Evolutionary conservation across 1,284 basidiomycete genomes (phyloP).

Genomic region (Cutaneotrichosporon cavernicola): DNA sequence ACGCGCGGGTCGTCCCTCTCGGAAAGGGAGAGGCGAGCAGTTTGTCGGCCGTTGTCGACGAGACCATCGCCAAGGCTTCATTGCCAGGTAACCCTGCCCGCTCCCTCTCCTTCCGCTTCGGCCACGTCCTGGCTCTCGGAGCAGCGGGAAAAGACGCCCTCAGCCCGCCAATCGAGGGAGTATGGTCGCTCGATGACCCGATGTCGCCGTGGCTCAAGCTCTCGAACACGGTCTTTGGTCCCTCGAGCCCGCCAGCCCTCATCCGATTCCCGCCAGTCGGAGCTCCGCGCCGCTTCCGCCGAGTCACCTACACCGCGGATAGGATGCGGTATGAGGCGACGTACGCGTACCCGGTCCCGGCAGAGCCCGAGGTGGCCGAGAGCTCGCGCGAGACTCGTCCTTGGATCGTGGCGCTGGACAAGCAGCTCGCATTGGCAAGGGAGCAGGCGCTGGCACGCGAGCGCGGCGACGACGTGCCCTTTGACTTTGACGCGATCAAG

Average conservation of each 20-base stretch:
- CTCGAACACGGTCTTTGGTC: constrained; percentile 17
- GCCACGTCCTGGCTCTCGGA: constrained; percentile 16
- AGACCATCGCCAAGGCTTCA: not conserved
- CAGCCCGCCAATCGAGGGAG: constrained; percentile 11
- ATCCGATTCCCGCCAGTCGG: constrained; percentile 19
- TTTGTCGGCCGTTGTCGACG: not conserved
- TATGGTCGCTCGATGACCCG: constrained; percentile 7
- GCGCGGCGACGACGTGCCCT: constrained; percentile 7
- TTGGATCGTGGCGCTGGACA: constrained; percentile 3
- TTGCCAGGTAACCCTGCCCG: not conserved
- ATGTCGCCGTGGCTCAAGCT: constrained; percentile 5
- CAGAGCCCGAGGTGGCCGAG: constrained; percentile 5
- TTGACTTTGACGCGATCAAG: constrained; percentile 17
- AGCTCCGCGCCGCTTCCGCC: constrained; percentile 12
- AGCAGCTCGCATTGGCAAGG: not conserved
- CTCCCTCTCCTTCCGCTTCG: constrained; percentile 11
- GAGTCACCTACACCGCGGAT: constrained; percentile 20
- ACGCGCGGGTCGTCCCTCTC: constrained; percentile 2
- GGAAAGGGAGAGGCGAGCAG: not conserved
- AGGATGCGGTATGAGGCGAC: constrained; percentile 8
- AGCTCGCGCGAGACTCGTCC: not conserved
- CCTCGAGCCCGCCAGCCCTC: constrained; percentile 24
- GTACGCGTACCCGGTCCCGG: constrained; percentile 18
- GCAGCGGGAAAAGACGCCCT: not conserved
- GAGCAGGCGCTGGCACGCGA: not conserved